Evolutionary conservation across 1,284 basidiomycete genomes (phyloP), one percentile per base, ranked within the genome.

Genomic region (Butyriboletus appendiculatus): DNA sequence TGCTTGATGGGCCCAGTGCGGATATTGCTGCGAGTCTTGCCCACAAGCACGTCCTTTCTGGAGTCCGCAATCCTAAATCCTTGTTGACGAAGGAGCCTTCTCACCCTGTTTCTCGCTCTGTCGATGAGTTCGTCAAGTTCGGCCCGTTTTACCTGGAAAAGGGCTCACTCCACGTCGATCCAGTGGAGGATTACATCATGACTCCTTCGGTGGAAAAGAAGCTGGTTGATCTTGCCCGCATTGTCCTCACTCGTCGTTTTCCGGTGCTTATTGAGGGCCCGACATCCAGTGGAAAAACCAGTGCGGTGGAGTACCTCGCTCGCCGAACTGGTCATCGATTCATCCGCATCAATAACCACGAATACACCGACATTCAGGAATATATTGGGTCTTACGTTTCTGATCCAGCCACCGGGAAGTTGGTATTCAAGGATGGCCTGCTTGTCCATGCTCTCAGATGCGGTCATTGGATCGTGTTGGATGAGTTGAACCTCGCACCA

Each of bases 341-440:
- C 69, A 88, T 99, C 28, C 92, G 97, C 35, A 98, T 99, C 81
- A 99, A 99, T 76, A 99, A 99, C 66, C 97, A 99, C 75, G 97
- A 99, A 65, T 97, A 99, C 69, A 99, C 97, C 5, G 97, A 99
- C 71, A 96, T 96, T 47, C 97, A 99, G 68, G 97, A 99, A 69
- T 99, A 99, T 68, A 81, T 99, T 48, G 97, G 97, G 7, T 96
- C 95, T 0, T 99, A 99, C 66, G 86, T 96, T 15, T 96, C 96
- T 1, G 96, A 99, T 71, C 85, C 95, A 6, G 72, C 84, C 24
- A 94, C 94, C 0, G 97, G 97, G 22, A 96, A 95, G 70, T 82
- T 99, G 16, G 86, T 92, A 14, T 99, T 97, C 75, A 90, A 91
- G 62, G 97, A 99, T 69, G 97, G 97, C 6, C 76, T 98, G 2